Evolutionary conservation across 495 filamentous ascomycete species (phyloP).

Genomic region (Hypoxylon crocopeplum): DNA sequence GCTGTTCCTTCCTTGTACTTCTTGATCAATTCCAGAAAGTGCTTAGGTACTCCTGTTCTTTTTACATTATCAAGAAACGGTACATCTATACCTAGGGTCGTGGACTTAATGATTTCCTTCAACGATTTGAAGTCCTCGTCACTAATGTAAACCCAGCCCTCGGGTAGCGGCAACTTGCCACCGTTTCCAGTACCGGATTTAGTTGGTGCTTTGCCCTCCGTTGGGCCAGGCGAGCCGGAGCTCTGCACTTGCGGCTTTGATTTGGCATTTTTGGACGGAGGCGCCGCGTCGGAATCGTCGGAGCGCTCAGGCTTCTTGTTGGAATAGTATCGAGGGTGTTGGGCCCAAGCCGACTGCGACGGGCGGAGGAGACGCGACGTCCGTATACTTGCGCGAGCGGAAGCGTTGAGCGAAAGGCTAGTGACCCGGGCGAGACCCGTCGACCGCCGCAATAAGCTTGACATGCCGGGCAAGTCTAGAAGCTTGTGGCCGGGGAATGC

Average conservation of each 20-base stretch:
- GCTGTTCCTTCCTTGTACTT: conserved; percentile 68
- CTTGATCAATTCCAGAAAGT: conserved; percentile 39
- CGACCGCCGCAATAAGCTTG: conserved; percentile 69
- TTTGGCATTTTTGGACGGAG: conserved; percentile 5
- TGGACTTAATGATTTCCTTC: background rate
- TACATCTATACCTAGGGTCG: conserved; percentile 1
- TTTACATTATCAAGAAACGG: conserved; percentile 20
- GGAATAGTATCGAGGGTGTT: conserved; percentile 62
- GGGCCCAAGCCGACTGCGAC: conserved; percentile 55
- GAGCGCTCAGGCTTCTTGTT: conserved; percentile 51
- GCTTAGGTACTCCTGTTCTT: conserved; percentile 38
- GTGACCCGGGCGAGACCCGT: conserved; percentile 68
- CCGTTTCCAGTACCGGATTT: background rate
- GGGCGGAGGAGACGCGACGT: conserved; percentile 44
- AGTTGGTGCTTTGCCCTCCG: conserved; percentile 18
- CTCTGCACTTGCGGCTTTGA: conserved; percentile 32
- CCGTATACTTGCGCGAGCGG: conserved; percentile 52
- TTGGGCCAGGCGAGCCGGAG: conserved; percentile 35
- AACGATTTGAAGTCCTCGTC: conserved; percentile 39
- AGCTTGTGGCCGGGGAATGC: conserved; percentile 14
- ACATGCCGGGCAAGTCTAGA: conserved; percentile 60
- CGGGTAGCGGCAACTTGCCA: conserved; percentile 27
- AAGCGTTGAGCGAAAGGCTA: conserved; percentile 56
- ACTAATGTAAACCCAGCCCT: conserved; percentile 46
- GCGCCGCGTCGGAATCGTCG: background rate